These are phyloP conservation scores for Solanum medicagineum DNA, from an alignment of 257 asterid species.

Conservation along the genomic window DNA sequence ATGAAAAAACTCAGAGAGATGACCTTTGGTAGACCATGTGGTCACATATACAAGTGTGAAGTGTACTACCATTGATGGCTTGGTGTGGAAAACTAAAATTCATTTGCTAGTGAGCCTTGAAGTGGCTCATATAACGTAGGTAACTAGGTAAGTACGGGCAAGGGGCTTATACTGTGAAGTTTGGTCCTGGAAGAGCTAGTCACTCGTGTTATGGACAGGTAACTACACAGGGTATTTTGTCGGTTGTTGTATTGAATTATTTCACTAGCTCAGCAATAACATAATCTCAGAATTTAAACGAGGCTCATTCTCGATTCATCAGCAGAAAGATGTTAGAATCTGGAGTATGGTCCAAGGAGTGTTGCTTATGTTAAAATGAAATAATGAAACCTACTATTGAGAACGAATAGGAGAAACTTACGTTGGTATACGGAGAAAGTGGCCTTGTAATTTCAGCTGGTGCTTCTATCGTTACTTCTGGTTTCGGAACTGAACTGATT, in stretches of 20 bases:
- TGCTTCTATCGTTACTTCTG: slow-evolving; percentile 38
- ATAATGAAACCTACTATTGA: neutral
- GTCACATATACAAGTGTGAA: neutral
- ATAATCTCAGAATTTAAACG: neutral
- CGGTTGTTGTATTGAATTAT: neutral
- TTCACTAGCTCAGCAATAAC: neutral
- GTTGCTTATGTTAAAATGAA: neutral
- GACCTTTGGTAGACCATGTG: neutral
- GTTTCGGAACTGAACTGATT: slow-evolving; percentile 45
- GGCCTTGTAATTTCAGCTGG: slow-evolving; percentile 34
- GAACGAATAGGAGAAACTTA: slow-evolving; percentile 16
- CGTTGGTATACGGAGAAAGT: slow-evolving; percentile 89
- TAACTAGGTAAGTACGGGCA: neutral
- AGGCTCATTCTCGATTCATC: neutral
- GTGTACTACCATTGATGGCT: neutral
- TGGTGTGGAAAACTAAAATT: neutral
- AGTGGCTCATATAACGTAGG: neutral
- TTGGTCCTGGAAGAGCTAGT: neutral
- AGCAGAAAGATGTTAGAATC: neutral
- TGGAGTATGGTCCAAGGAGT: neutral
- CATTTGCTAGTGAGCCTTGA: neutral
- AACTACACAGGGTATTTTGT: neutral
- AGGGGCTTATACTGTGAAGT: neutral
- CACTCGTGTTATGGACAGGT: neutral
- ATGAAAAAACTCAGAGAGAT: neutral